These are phyloP conservation scores for Rhizopus delemar DNA, from an alignment of 371 early-diverging fungal species.

Conservation along the genomic window DNA sequence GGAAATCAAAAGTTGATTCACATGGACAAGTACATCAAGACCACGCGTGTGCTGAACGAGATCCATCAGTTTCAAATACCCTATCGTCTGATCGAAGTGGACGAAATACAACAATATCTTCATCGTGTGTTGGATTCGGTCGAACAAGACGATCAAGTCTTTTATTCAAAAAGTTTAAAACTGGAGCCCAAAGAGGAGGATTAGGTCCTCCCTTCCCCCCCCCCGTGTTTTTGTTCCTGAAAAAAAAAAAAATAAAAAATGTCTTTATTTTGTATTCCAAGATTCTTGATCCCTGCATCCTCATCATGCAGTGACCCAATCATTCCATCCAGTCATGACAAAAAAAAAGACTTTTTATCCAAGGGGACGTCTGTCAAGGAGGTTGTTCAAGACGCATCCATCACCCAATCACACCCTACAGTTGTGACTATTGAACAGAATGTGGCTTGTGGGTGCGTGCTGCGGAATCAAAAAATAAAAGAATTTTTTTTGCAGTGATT, in stretches of 20 bases:
- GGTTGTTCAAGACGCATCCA: too few relatives aligned
- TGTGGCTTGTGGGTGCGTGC: conserved; percentile 8
- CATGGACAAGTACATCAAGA: conserved; percentile 78
- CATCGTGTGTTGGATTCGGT: conserved; percentile 35
- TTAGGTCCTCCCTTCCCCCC: not conserved
- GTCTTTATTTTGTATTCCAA: too few relatives aligned
- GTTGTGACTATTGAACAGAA: conserved; percentile 12
- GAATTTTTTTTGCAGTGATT: conserved; percentile 1
- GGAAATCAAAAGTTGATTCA: conserved; percentile 62
- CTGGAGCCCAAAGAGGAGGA: conserved; percentile 50
- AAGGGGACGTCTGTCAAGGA: too few relatives aligned
- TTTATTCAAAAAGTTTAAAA: conserved; percentile 42
- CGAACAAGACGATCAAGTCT: conserved; percentile 45
- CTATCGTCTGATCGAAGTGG: conserved; percentile 59
- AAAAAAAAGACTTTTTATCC: too few relatives aligned
- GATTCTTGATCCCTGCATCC: too few relatives aligned
- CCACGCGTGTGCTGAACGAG: conserved; percentile 69
- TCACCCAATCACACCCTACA: conserved; percentile 4
- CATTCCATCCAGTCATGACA: too few relatives aligned
- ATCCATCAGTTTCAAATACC: conserved; percentile 80
- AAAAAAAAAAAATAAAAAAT: too few relatives aligned
- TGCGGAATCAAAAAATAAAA: conserved; percentile 12
- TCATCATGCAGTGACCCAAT: too few relatives aligned
- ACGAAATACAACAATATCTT: conserved; percentile 54
- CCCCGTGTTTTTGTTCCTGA: too few relatives aligned